Evolutionary conservation across 2,329 filamentous ascomycete species (phyloP), one percentile per base, ranked within the genome.

Genomic region (Sclerotiophoma versabilis): DNA sequence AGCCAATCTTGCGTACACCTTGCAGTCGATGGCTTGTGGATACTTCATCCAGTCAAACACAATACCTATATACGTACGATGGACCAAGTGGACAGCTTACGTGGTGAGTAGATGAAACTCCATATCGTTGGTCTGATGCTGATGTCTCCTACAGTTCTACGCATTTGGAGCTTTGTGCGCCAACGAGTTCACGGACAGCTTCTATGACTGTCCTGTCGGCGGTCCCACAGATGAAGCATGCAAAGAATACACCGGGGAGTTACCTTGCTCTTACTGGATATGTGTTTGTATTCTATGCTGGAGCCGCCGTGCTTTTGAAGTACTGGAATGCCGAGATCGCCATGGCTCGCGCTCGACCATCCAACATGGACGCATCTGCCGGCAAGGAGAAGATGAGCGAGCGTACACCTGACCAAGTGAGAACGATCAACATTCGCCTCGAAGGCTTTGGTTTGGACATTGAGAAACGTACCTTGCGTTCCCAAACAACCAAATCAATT

Each of bases 51-150:
- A 92, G 69, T 81, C 82, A 10, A 85, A 90, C 47, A 85, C 87
- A 5, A 89, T 93, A 3, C 88, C 90, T 0, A 79, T 92, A 1
- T 93, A 92, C 63, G 84, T 91, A n/a, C 81, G 89, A 49, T 93
- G 90, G 90, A 77, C 90, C 1, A 92, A 91, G 68, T 89, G 85
- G 78, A 81, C 81, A 20, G 83, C 84, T 1, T 88, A 87, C 59
- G 81, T 82, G 19, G 82, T 70, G 52, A 62, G 65, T 65, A 19
- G 12, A 39, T 39, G 12, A 10, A 2, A 10, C 10, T 30, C 7
- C 3, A 15, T 10, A 15, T 19, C 2, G n/a, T 19, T 5, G 19
- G 30, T 17, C 8, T 5, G 17, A 29, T 5, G 19, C 42, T 52
- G n/a, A 53, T 14, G 2, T 17, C 3, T 15, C 29, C 26, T 3